These are phyloP conservation scores for Cyberlindnera mrakii DNA, from an alignment of 805 yeast genomes.

Conservation along the genomic window DNA sequence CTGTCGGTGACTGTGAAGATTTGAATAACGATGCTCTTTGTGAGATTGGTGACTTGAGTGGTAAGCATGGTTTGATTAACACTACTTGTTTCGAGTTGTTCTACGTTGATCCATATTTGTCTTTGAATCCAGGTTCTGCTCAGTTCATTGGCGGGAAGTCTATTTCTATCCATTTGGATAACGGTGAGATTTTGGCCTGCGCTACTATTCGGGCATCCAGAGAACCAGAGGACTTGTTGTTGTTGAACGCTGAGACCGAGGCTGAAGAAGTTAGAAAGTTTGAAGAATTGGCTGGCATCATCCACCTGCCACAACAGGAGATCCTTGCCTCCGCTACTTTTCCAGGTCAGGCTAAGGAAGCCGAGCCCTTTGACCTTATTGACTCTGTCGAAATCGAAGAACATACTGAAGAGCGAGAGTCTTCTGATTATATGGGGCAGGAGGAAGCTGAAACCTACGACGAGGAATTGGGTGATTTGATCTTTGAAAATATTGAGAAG, in stretches of 20 bases:
- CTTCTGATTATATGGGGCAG: conserved; percentile 4
- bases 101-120: conserved; percentile 60
- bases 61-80: conserved; percentile 70
- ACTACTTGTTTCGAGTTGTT: conserved; percentile 62
- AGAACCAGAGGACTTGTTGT: conserved; percentile 24
- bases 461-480: conserved; percentile 8
- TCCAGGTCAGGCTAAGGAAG: not conserved
- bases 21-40: conserved; percentile 49
- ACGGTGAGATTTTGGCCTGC: conserved; percentile 55
- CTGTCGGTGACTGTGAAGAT: conserved; percentile 46
- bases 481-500: conserved; percentile 10
- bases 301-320: not conserved
- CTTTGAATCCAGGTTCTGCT: conserved; percentile 48
- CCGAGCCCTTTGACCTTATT: not conserved
- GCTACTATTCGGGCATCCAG: conserved; percentile 40
- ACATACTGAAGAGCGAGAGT: conserved; percentile 6
- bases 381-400: conserved; percentile 1
- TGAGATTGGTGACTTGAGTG: conserved; percentile 71
- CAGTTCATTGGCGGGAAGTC: conserved; percentile 58
- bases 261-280: conserved; percentile 20
- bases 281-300: conserved; percentile 22
- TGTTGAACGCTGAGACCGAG: conserved; percentile 23
- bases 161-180: conserved; percentile 46
- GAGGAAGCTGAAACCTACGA: conserved; percentile 6
- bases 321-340: conserved; percentile 1